Evolutionary conservation across 768 basidiomycete species (phyloP), one percentile per base, ranked within the genome.

Genomic region (Pleurotus tuber-regium): DNA sequence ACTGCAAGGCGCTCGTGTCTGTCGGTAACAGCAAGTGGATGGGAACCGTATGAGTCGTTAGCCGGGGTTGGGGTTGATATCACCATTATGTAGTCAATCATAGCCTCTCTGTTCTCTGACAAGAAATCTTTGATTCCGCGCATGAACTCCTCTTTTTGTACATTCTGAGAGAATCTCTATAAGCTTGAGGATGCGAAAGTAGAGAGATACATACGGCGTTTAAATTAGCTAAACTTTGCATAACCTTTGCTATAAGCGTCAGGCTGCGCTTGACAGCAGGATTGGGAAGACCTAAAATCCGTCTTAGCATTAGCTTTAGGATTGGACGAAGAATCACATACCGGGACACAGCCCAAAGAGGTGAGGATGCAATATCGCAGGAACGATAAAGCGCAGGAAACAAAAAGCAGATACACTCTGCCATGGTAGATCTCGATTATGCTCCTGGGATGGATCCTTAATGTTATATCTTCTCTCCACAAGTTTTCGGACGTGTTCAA

Each of bases 341-440:
- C 90, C 90, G 63, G 83, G 81, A 57, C 75, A 84, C 46, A 95
- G 72, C 21, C 88, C 85, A 61, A 90, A 94, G 4, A 92, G 68
- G 66, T 92, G 88, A 1, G 92, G 92, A 63, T 90, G 82, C n/a
- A 94, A 75, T 52, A 95, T 88, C 19, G 89, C 92, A 28, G 92
- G 93, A 21, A 91, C 89, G 54, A 95, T 86, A 66, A 94, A 92
- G 35, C 92, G 81, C 36, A 95, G 76, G 68, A 94, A 95, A 63
- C 88, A 83, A 63, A 95, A 94, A 1, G 92, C 92, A 29, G 88
- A 90, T 36, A 95, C 88, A 59, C 87, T 84, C 63, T 92, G 91
- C 78, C 81, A 84, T 28, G 82, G 87, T 26, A 91, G 68, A 26
- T 86, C 76, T 33, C 66, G 69, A 54, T 76, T 77, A 23, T 71